Percentiles rank a stretch among this genome's conserved stretches.
Evolutionary conservation across 768 basidiomycete genomes (phyloP).

Genomic region (Plicaturopsis crispa): DNA sequence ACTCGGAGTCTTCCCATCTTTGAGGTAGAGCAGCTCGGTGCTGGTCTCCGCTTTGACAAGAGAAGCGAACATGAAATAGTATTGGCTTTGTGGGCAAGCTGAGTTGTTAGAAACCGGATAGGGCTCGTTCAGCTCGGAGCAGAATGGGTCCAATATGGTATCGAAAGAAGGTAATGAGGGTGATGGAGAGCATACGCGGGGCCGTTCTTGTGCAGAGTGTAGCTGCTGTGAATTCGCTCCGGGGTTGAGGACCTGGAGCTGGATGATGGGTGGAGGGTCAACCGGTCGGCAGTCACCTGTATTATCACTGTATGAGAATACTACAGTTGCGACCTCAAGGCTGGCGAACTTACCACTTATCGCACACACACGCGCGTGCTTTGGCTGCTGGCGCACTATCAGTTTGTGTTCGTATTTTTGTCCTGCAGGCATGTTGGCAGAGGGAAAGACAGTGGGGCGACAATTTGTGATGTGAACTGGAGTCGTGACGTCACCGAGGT

Average conservation of each 20-base stretch:
- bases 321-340: conserved; percentile 1
- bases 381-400: conserved; percentile 10
- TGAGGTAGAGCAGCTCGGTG: conserved; percentile 1
- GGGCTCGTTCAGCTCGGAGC: no score
- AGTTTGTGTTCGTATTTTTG: conserved; percentile 10
- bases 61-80: conserved; percentile 13
- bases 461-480: no score
- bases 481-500: no score
- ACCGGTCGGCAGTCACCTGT: conserved; percentile 13
- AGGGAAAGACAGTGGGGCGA: no score
- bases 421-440: no score
- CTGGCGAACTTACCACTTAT: conserved; percentile 15
- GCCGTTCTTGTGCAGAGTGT: no score
- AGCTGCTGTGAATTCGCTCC: no score
- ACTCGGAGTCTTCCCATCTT: conserved; percentile 10
- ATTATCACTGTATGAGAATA: neutral
- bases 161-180: no score
- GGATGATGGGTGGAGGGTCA: conserved; percentile 12
- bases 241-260: conserved; percentile 8
- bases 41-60: conserved; percentile 7
- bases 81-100: conserved; percentile 10
- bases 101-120: no score
- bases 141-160: no score
- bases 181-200: no score
- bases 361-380: conserved; percentile 13